A percentile compares a stretch with the other conserved stretches of the same genome.
Conservation (phyloP, 139 green algal genomes). For the Diplosphaera chodatii region DNA sequence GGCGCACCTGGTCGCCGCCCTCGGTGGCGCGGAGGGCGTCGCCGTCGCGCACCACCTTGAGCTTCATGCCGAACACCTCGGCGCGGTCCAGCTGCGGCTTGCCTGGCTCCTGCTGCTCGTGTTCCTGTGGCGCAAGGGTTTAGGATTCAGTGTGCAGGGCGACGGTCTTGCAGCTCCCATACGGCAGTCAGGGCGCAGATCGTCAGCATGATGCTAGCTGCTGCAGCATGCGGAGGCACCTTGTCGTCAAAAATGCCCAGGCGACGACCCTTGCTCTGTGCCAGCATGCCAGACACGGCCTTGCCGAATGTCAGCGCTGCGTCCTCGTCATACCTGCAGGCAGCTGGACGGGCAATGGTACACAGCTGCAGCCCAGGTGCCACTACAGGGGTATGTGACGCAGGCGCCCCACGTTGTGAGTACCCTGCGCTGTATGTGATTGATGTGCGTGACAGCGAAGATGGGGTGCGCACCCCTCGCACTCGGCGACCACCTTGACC, state of each 20-base stretch:
- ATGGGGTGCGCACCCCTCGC: background rate
- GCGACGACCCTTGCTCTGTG: constrained; percentile 27
- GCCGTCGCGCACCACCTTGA: constrained; percentile 5
- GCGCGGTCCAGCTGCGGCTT: background rate
- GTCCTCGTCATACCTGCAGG: constrained; percentile 1
- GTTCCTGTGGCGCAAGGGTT: background rate
- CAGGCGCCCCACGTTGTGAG: too few relatives aligned
- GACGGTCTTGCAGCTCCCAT: background rate
- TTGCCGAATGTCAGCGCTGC: constrained; percentile 37
- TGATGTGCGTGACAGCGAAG: too few relatives aligned
- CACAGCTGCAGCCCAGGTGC: too few relatives aligned
- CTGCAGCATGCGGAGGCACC: constrained; percentile 21
- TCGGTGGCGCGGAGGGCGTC: constrained; percentile 12
- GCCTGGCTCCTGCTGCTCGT: background rate
- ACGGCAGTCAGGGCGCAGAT: background rate
- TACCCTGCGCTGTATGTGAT: too few relatives aligned
- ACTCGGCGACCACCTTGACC: constrained; percentile 8
- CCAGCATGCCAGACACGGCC: constrained; percentile 23
- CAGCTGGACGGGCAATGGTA: too few relatives aligned
- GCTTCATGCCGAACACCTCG: background rate
- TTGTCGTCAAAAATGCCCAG: constrained; percentile 30
- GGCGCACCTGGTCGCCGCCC: background rate
- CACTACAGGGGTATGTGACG: too few relatives aligned
- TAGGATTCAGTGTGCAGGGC: constrained; percentile 4
- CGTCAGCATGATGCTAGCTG: background rate